Conservation (phyloP, 1,139 yeast species). For the Petasospora fabianii region DNA sequence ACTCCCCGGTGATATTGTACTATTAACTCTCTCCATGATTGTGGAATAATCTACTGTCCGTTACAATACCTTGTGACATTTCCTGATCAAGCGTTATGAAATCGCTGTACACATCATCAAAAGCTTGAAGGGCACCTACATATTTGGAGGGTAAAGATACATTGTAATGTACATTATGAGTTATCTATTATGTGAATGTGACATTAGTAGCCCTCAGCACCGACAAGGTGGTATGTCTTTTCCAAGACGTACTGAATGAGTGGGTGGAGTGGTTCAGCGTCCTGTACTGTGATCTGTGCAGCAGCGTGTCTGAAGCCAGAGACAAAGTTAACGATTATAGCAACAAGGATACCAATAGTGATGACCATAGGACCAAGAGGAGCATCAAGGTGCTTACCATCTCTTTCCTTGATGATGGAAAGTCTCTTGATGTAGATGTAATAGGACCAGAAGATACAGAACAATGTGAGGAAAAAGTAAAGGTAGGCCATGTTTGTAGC, state of each 20-base stretch:
- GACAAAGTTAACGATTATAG: slow-evolving; percentile 68
- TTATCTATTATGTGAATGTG: too few relatives aligned
- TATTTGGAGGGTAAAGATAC: too few relatives aligned
- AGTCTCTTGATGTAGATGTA: slow-evolving; percentile 68
- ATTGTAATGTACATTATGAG: neutral
- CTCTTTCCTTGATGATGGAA: slow-evolving; percentile 70
- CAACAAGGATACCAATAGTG: slow-evolving; percentile 63
- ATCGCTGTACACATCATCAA: too few relatives aligned
- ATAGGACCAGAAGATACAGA: slow-evolving; percentile 90
- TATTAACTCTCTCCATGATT: neutral
- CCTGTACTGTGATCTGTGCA: slow-evolving; percentile 13
- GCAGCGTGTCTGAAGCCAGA: slow-evolving; percentile 56
- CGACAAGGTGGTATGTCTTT: slow-evolving; percentile 31
- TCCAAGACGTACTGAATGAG: slow-evolving; percentile 28
- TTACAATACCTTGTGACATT: neutral
- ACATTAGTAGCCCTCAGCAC: slow-evolving; percentile 25
- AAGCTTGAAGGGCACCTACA: too few relatives aligned
- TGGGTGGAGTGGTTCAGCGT: slow-evolving; percentile 26
- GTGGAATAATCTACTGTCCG: neutral
- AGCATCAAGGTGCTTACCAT: slow-evolving; percentile 84
- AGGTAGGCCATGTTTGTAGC: slow-evolving; percentile 70
- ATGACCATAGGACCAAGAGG: slow-evolving; percentile 83
- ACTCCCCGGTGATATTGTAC: neutral
- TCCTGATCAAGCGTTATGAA: too few relatives aligned
- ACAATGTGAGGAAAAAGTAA: slow-evolving; percentile 76